These are phyloP conservation scores for Cladophialophora psammophila DNA, from an alignment of 2,329 filamentous ascomycete genomes.

Conservation along the genomic window DNA sequence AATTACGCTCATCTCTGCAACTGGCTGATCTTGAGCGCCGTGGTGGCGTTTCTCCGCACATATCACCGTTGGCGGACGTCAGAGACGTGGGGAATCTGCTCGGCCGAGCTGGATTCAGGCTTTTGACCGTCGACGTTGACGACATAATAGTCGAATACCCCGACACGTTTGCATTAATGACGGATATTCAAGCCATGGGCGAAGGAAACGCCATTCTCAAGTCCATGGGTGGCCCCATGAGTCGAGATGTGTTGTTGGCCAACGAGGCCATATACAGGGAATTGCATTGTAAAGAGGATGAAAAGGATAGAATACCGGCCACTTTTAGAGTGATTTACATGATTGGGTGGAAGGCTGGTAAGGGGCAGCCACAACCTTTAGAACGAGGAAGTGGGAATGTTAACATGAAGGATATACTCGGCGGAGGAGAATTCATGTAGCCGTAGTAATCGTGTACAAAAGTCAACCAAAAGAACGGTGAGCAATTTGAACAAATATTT, in stretches of 20 bases:
- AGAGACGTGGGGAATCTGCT: constrained; percentile 88
- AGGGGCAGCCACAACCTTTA: constrained; percentile 79
- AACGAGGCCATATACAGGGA: constrained; percentile 87
- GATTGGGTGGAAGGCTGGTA: constrained; percentile 95
- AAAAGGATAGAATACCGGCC: constrained; percentile 69
- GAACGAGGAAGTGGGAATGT: constrained; percentile 83
- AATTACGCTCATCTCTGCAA: constrained; percentile 91
- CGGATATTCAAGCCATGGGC: constrained; percentile 94
- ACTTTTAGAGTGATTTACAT: constrained; percentile 97
- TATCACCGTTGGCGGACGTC: constrained; percentile 91
- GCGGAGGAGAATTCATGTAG: constrained; percentile 49
- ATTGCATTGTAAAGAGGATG: constrained; percentile 76
- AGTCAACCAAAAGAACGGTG: background rate
- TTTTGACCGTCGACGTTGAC: constrained; percentile 95
- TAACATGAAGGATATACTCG: constrained; percentile 84
- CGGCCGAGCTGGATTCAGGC: constrained; percentile 87
- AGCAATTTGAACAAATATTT: constrained; percentile 10
- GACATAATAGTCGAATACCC: constrained; percentile 97
- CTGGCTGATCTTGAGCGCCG: constrained; percentile 88
- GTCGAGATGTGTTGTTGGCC: constrained; percentile 83
- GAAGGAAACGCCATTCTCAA: constrained; percentile 88
- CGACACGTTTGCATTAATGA: constrained; percentile 87
- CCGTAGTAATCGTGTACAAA: constrained; percentile 29
- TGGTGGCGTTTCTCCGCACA: constrained; percentile 89
- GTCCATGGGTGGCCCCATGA: constrained; percentile 73